These are phyloP conservation scores for Wickerhamiella nectarea DNA, from an alignment of 805 yeast species.

Conservation along the genomic window DNA sequence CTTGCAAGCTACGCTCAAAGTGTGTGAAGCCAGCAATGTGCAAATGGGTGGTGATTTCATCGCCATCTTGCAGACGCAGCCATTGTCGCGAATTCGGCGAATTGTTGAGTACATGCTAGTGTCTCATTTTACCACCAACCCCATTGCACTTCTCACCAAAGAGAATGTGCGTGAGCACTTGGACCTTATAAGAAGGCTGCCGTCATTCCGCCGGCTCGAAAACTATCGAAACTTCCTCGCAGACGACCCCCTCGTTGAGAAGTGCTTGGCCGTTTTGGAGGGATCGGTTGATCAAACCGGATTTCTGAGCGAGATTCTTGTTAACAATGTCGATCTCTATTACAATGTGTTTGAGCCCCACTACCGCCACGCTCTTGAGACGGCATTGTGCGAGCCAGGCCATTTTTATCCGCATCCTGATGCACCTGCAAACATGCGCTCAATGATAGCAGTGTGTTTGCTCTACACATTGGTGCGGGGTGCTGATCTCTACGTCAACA, in stretches of 20 bases:
- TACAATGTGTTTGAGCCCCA: constrained; percentile 32
- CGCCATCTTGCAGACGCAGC: constrained; percentile 4
- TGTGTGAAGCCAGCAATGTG: constrained; percentile 4
- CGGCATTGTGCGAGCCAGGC: constrained; percentile 32
- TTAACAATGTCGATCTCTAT: constrained; percentile 26
- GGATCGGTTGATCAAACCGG: not conserved
- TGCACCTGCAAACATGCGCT: constrained; percentile 11
- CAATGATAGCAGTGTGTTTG: constrained; percentile 38
- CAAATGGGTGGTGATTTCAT: not conserved
- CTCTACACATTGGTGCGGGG: constrained; percentile 64
- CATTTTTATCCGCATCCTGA: constrained; percentile 12
- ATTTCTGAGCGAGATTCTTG: constrained; percentile 22
- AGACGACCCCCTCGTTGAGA: not conserved
- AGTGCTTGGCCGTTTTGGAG: not conserved
- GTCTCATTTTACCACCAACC: constrained; percentile 28
- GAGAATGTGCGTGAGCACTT: constrained; percentile 4
- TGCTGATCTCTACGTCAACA: constrained; percentile 54
- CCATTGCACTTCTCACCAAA: constrained; percentile 20
- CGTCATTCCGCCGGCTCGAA: constrained; percentile 24
- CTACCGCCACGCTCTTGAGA: constrained; percentile 30
- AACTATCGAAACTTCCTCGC: not conserved
- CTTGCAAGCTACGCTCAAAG: constrained; percentile 6
- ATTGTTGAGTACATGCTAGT: constrained; percentile 24
- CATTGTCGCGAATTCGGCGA: constrained; percentile 13
- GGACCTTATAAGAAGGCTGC: constrained; percentile 22